A percentile compares a stretch with the other conserved stretches of the same genome.
phyloP scores from a whole-genome alignment of 768 basidiomycete species.

The Aureoboletus auriporus region DNA sequence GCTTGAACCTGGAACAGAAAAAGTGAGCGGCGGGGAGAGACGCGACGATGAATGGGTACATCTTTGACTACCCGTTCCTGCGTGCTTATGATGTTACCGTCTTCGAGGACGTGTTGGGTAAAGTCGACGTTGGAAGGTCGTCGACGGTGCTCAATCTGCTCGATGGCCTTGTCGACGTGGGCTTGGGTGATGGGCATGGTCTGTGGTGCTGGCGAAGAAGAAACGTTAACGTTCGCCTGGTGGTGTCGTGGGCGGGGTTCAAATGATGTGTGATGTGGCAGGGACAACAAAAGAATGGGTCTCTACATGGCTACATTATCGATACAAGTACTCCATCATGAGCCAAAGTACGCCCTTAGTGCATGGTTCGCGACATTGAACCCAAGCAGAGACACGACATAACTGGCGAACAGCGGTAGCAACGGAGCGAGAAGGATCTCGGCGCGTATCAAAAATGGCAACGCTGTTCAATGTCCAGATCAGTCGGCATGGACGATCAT shows the following conservation, averaged over 20 bases:
- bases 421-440: conserved; percentile 90
- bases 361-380: conserved; percentile 87
- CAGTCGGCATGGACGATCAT: conserved; percentile 2
- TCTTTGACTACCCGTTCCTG: conserved; percentile 97
- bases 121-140: conserved; percentile 73
- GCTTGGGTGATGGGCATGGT: conserved; percentile 34
- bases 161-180: conserved; percentile 33
- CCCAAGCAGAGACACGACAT: conserved; percentile 81
- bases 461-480: conserved; percentile 42
- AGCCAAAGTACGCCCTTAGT: conserved; percentile 76
- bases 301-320: conserved; percentile 10
- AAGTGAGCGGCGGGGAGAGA: conserved; percentile 7
- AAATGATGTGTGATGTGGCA: conserved; percentile 15
- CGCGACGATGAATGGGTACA: conserved; percentile 40
- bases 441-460: conserved; percentile 91
- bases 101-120: conserved; percentile 89
- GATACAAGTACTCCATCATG: conserved; percentile 16
- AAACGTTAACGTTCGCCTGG: conserved; percentile 13
- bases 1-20: conserved; percentile 77
- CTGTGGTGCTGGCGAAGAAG: conserved; percentile 7
- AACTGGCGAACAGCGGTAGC: conserved; percentile 81
- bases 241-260: conserved; percentile 25
- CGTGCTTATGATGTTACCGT: conserved; percentile 87
- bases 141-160: conserved; percentile 40
- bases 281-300: conserved; percentile 2